phyloP scores from a whole-genome alignment of 352 stramenopile species.

The Phytophthora pluvialis region DNA sequence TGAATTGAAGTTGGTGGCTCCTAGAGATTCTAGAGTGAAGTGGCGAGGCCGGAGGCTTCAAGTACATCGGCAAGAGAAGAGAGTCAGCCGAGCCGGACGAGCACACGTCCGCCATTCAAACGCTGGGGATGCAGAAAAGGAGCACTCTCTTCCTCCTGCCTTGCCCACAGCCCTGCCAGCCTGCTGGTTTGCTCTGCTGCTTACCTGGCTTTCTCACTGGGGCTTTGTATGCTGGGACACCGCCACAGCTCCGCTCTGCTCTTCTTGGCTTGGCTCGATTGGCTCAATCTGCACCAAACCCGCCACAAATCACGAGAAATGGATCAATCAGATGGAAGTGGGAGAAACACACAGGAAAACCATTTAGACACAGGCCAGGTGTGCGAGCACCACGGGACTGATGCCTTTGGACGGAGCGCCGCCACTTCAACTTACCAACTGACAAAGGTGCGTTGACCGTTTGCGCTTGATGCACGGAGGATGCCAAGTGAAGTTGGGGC shows the following conservation, averaged over 20 bases:
- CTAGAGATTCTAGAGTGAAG: conserved; percentile 48
- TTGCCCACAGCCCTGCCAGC: conserved; percentile 12
- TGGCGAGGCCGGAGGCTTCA: conserved; percentile 51
- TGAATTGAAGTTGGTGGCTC: conserved; percentile 85
- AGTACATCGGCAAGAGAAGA: conserved; percentile 49
- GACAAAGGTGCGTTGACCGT: not conserved
- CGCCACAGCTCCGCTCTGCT: conserved; percentile 3
- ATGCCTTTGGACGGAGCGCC: conserved; percentile 1
- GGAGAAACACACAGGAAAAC: conserved; percentile 18
- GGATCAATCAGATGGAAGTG: conserved; percentile 36
- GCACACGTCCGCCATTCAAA: conserved; percentile 57
- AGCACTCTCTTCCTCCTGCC: conserved; percentile 36
- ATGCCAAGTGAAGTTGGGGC: conserved; percentile 24
- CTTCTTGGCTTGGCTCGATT: conserved; percentile 15
- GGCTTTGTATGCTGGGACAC: conserved; percentile 34
- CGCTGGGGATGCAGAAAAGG: conserved; percentile 40
- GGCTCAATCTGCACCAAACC: conserved; percentile 32
- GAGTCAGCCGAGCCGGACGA: conserved; percentile 41
- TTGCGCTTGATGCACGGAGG: not conserved
- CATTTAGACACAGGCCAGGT: conserved; percentile 11
- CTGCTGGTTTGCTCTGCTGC: conserved; percentile 6
- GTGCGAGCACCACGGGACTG: not conserved
- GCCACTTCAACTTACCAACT: conserved; percentile 34
- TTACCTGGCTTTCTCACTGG: conserved; percentile 32
- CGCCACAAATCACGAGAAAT: conserved; percentile 35